phyloP scores from a whole-genome alignment of 2,329 filamentous ascomycete genomes.

The Fusarium napiforme region DNA sequence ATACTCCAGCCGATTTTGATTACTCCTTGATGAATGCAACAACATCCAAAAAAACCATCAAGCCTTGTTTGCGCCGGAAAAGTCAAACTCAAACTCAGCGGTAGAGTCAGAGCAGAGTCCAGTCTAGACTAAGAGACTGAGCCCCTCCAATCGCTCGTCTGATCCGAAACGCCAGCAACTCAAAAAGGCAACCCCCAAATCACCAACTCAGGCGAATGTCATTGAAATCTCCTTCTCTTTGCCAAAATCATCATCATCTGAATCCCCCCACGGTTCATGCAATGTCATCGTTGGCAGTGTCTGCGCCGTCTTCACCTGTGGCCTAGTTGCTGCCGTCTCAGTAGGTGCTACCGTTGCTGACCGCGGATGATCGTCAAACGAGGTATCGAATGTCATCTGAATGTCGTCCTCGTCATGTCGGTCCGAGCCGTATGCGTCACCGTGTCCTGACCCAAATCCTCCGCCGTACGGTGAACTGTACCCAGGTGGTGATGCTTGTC shows the following conservation, averaged over 20 bases:
- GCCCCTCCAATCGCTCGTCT: not conserved
- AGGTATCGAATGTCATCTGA: conserved; percentile 78
- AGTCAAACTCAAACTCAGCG: conserved; percentile 4
- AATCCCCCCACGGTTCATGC: conserved; percentile 76
- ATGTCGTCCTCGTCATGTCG: conserved; percentile 61
- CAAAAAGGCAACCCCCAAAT: conserved; percentile 12
- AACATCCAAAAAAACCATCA: conserved; percentile 27
- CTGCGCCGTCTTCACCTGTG: conserved; percentile 52
- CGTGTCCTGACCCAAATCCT: conserved; percentile 28
- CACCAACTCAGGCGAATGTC: conserved; percentile 74
- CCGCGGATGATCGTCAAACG: conserved; percentile 58
- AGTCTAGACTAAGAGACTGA: not conserved
- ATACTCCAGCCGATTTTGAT: conserved; percentile 24
- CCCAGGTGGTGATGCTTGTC: conserved; percentile 23
- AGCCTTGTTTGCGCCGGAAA: conserved; percentile 11
- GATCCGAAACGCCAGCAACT: conserved; percentile 26
- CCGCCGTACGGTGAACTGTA: conserved; percentile 38
- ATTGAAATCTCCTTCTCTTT: conserved; percentile 80
- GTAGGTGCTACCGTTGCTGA: conserved; percentile 43
- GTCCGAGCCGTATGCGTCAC: conserved; percentile 41
- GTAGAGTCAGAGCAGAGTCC: not conserved
- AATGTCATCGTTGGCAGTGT: conserved; percentile 63
- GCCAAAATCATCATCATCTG: conserved; percentile 75
- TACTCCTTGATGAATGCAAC: conserved; percentile 28
- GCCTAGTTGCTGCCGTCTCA: conserved; percentile 45